Evolutionary conservation across 805 yeast species (phyloP).

Genomic region (Starmerella vitae): DNA sequence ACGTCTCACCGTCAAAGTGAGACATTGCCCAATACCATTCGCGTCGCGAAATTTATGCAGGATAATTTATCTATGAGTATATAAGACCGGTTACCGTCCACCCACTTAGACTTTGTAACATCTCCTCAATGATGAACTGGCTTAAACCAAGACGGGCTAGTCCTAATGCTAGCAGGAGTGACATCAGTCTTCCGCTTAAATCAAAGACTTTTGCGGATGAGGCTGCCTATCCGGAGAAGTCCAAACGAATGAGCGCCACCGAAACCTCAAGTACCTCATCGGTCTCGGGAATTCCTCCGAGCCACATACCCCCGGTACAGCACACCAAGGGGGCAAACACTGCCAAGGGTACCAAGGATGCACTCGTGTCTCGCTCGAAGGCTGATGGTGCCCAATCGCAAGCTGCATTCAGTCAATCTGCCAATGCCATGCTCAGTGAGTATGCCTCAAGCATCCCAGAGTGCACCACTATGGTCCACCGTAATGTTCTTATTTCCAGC

Average conservation of each 20-base stretch:
- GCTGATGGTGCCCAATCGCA: no score
- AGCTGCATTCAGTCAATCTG: no score
- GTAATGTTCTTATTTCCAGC: slow-evolving; percentile 7
- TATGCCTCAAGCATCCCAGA: neutral
- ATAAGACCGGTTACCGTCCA: neutral
- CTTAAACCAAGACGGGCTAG: neutral
- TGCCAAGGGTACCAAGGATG: neutral
- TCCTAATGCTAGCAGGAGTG: neutral
- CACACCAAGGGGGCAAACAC: neutral
- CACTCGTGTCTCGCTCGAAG: no score
- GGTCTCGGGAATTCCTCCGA: neutral
- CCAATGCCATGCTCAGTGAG: no score
- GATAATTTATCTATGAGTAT: no score
- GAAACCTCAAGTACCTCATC: neutral
- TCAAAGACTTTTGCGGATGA: neutral
- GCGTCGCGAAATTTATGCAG: neutral
- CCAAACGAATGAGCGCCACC: neutral
- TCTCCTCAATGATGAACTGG: neutral
- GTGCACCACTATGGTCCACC: neutral
- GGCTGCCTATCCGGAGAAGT: neutral
- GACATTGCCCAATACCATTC: neutral
- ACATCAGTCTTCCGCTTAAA: neutral
- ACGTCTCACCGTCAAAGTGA: neutral
- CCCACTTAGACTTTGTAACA: neutral
- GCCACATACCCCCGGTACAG: neutral